These are phyloP conservation scores for Spirogloea muscicola DNA, from an alignment of 139 green algal species.

Conservation along the genomic window DNA sequence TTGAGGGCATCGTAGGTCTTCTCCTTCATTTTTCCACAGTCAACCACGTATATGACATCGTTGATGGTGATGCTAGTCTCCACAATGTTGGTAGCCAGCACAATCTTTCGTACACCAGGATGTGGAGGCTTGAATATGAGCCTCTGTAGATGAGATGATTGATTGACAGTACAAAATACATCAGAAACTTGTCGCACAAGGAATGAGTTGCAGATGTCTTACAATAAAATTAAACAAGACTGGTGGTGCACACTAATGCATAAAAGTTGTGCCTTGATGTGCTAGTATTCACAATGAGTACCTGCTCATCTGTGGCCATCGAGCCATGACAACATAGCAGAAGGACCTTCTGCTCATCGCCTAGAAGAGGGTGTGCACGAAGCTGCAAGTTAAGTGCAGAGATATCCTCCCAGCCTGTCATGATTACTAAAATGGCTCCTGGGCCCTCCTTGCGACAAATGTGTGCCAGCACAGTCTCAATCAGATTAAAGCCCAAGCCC, in stretches of 20 bases:
- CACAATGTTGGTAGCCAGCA: conserved; percentile 62
- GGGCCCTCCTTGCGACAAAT: neutral
- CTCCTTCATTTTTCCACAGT: conserved; percentile 55
- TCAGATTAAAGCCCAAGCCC: conserved; percentile 38
- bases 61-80: conserved; percentile 65
- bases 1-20: conserved; percentile 65
- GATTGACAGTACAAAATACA: neutral
- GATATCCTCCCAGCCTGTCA: conserved; percentile 82
- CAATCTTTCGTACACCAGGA: conserved; percentile 55
- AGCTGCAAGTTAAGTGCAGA: conserved; percentile 63
- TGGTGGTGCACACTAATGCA: neutral
- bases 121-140: conserved; percentile 51
- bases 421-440: conserved; percentile 73
- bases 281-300: neutral
- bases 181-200: neutral
- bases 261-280: neutral
- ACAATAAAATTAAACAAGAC: neutral
- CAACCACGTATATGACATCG: conserved; percentile 54
- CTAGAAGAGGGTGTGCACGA: conserved; percentile 37
- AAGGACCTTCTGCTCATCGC: conserved; percentile 3
- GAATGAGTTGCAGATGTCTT: neutral
- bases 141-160: conserved; percentile 3
- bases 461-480: conserved; percentile 14
- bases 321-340: conserved; percentile 70
- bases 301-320: conserved; percentile 63